Evolutionary conservation across 129 eudicot species (phyloP).

Genomic region (Flaveria trinervia): DNA sequence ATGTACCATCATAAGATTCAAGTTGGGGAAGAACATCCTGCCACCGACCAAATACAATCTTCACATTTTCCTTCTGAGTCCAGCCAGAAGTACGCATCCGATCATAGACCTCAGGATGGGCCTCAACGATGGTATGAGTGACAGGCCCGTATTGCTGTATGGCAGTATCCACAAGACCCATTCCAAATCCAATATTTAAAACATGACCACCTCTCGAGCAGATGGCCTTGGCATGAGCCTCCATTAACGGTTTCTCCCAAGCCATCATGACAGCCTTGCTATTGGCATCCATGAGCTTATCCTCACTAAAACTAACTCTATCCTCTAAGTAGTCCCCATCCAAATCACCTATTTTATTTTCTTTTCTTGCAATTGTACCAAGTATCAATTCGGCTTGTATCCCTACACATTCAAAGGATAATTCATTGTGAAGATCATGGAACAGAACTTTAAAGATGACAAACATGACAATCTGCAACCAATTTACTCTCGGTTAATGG

Average conservation of each 20-base stretch:
- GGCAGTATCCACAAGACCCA: conserved; percentile 96
- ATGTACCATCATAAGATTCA: conserved; percentile 77
- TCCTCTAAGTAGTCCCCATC: conserved; percentile 77
- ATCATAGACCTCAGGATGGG: conserved; percentile 84
- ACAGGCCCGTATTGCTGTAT: conserved; percentile 69
- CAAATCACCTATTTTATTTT: conserved; percentile 43
- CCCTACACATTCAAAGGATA: conserved; percentile 39
- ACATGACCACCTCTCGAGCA: conserved; percentile 82
- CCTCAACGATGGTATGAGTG: conserved; percentile 86
- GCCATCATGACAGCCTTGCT: conserved; percentile 98
- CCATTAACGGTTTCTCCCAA: conserved; percentile 97
- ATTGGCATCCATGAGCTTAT: conserved; percentile 88
- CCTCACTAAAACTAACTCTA: conserved; percentile 90
- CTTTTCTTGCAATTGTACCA: conserved; percentile 92
- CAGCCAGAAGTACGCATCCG: conserved; percentile 83
- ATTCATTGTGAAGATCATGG: not conserved
- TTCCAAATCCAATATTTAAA: conserved; percentile 90
- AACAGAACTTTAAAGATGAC: not conserved
- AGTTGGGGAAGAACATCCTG: conserved; percentile 89
- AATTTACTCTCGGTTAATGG: no score
- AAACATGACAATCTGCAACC: not conserved
- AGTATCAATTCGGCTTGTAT: conserved; percentile 90
- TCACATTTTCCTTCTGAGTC: conserved; percentile 75
- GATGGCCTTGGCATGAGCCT: conserved; percentile 93
- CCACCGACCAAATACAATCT: conserved; percentile 89